phyloP scores from a whole-genome alignment of 2,329 filamentous ascomycete genomes.

The Alternaria sp. region DNA sequence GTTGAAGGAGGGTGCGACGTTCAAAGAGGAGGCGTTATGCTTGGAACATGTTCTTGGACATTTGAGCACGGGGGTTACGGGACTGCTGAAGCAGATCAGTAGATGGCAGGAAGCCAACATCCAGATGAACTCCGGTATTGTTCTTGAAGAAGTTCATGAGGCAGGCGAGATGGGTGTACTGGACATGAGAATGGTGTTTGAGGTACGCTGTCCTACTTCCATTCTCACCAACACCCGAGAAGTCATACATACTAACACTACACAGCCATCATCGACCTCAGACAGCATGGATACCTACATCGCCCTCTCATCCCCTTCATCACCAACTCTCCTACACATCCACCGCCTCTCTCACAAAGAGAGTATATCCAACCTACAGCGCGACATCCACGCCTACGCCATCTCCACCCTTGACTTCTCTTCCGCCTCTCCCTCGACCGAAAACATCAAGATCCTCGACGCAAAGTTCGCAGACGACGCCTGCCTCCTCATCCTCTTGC shows the following conservation, averaged over 20 bases:
- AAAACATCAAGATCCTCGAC: conserved; percentile 65
- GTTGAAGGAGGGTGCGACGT: conserved; percentile 54
- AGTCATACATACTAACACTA: not conserved
- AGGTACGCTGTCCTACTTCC: conserved; percentile 45
- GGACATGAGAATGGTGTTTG: conserved; percentile 65
- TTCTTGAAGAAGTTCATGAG: conserved; percentile 51
- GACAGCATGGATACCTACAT: conserved; percentile 37
- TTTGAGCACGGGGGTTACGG: conserved; percentile 42
- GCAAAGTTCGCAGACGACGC: conserved; percentile 71
- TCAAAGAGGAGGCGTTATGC: conserved; percentile 43
- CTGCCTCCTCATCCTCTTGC: conserved; percentile 65
- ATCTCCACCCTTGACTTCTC: conserved; percentile 61
- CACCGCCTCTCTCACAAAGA: conserved; percentile 45
- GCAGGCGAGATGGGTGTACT: conserved; percentile 37
- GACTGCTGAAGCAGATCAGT: conserved; percentile 48
- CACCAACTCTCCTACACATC: conserved; percentile 22
- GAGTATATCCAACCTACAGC: conserved; percentile 50
- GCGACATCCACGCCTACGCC: conserved; percentile 43
- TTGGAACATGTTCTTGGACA: conserved; percentile 48
- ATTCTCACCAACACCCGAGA: not conserved
- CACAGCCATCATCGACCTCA: not conserved
- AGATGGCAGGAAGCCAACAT: conserved; percentile 57
- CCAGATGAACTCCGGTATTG: conserved; percentile 71
- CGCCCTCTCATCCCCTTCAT: conserved; percentile 18
- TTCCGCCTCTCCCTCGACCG: conserved; percentile 30